These are phyloP conservation scores for Graphiopsis chlorocephala DNA, from an alignment of 2,329 filamentous ascomycete genomes.

Conservation along the genomic window DNA sequence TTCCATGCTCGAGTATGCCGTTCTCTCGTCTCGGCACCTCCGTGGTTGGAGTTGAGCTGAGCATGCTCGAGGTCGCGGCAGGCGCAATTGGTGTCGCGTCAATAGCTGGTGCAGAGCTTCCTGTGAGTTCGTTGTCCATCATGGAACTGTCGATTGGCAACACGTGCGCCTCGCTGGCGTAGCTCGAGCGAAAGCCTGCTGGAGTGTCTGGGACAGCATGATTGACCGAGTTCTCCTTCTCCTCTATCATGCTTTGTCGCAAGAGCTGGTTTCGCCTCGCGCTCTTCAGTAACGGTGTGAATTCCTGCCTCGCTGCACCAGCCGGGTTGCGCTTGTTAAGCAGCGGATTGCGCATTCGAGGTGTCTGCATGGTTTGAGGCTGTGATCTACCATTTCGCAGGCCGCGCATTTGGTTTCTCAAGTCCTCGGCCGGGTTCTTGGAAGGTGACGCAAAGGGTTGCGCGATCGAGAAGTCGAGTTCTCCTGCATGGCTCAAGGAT, in stretches of 20 bases:
- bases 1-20: conserved; percentile 73
- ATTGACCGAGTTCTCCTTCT: conserved; percentile 39
- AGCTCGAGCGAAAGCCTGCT: conserved; percentile 59
- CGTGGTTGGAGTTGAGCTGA: conserved; percentile 75
- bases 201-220: conserved; percentile 61
- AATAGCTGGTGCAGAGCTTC: conserved; percentile 57
- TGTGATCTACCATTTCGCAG: conserved; percentile 53
- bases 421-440: conserved; percentile 64
- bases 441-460: conserved; percentile 80
- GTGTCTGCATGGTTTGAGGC: conserved; percentile 52
- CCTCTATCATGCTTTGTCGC: conserved; percentile 36
- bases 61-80: conserved; percentile 71
- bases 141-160: conserved; percentile 74
- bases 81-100: conserved; percentile 74
- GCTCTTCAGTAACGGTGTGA: conserved; percentile 88
- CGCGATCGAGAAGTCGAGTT: conserved; percentile 83
- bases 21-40: conserved; percentile 63
- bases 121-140: conserved; percentile 60
- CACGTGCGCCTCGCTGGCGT: conserved; percentile 62
- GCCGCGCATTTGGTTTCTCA: conserved; percentile 72
- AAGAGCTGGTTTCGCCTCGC: conserved; percentile 66
- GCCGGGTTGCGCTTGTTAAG: conserved; percentile 61
- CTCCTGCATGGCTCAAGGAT: conserved; percentile 64
- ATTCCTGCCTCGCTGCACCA: conserved; percentile 64
- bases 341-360: conserved; percentile 69